Conservation (phyloP, 345 rosid genomes). For the Zanthoxylum bungeanum region DNA sequence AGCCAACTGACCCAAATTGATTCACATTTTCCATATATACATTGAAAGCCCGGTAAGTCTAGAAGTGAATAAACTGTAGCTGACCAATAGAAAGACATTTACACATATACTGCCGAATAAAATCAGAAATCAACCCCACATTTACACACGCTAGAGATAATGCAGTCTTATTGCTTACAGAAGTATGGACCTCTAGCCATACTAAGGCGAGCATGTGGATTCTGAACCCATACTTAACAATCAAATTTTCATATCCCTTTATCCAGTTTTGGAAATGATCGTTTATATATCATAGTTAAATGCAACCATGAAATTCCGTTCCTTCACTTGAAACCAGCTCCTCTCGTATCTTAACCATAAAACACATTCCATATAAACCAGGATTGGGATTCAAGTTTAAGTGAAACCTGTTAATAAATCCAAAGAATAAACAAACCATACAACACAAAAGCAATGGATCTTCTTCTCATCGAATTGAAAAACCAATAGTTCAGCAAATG, state of each 20-base stretch:
- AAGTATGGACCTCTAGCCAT: not conserved
- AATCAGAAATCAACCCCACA: not conserved
- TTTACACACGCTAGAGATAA: not conserved
- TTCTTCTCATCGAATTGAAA: not conserved
- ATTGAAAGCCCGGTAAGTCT: not conserved
- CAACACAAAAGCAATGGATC: not conserved
- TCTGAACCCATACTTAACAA: not conserved
- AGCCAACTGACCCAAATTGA: not conserved
- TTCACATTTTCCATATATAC: not conserved
- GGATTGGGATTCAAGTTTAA: not conserved
- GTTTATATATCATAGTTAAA: not conserved
- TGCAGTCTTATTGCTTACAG: not conserved
- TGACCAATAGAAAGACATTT: not conserved
- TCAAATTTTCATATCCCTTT: not conserved
- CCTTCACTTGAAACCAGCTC: not conserved
- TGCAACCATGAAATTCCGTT: not conserved
- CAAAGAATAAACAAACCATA: not conserved
- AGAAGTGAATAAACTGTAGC: not conserved
- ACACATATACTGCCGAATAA: not conserved
- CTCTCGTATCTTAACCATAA: slow-evolving; percentile 4
- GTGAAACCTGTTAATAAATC: not conserved
- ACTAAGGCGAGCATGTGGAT: not conserved
- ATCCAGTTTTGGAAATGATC: not conserved
- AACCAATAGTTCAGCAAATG: not conserved
- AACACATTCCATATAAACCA: slow-evolving; percentile 1